Conservation (phyloP, 164 flowering plant species). For the Akebia trifoliata region DNA sequence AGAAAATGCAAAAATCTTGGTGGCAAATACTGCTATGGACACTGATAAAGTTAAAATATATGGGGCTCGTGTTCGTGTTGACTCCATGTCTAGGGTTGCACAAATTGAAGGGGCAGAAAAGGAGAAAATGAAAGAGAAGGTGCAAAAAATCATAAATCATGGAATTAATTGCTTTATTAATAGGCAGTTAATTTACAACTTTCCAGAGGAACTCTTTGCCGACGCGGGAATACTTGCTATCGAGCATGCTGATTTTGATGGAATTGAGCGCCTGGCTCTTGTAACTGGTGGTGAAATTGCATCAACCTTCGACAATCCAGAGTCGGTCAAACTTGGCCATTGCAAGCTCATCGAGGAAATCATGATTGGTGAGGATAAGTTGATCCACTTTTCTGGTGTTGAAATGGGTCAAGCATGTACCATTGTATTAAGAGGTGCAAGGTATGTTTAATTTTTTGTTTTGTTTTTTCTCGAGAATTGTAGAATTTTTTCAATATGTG, state of each 20-base stretch:
- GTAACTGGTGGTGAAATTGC: constrained; percentile 99
- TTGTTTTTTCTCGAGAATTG: not conserved
- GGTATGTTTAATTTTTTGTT: constrained; percentile 55
- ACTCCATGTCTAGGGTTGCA: constrained; percentile 95
- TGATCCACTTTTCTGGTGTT: constrained; percentile 96
- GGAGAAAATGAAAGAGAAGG: constrained; percentile 94
- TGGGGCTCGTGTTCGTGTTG: constrained; percentile 98
- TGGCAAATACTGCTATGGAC: constrained; percentile 99
- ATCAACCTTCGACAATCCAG: constrained; percentile 98
- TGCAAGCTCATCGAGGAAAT: constrained; percentile 98
- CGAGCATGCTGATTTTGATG: constrained; percentile 99
- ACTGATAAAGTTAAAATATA: constrained; percentile 97
- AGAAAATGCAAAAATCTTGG: constrained; percentile 93
- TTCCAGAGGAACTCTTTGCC: constrained; percentile 97
- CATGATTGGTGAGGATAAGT: constrained; percentile 96
- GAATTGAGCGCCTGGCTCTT: constrained; percentile 88
- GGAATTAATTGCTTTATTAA: constrained; percentile 97
- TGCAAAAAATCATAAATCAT: constrained; percentile 84
- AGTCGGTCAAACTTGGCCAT: constrained; percentile 93
- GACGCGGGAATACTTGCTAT: constrained; percentile 96
- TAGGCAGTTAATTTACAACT: constrained; percentile 93
- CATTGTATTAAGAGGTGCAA: constrained; percentile 94
- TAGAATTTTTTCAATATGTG: not conserved
- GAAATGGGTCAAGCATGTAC: constrained; percentile 99
- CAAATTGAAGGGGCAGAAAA: constrained; percentile 95